Base-by-base conservation (phyloP, 1,139 yeast species). In the Debaryomycetaceae sp. region DNA sequence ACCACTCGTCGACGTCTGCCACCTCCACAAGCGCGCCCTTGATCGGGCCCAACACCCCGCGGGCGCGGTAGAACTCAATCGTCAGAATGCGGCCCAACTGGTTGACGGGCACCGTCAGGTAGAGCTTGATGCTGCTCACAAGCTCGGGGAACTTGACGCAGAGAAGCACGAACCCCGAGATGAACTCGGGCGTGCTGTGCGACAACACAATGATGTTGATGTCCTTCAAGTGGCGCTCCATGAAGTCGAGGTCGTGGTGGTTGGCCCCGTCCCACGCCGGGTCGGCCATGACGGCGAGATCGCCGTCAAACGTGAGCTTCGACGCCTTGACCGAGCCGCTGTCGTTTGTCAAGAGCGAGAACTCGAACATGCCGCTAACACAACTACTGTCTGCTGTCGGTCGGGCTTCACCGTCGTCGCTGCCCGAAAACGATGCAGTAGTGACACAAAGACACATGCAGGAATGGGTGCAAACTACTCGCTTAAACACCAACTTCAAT, bases 71-170 rank as follows among this genome's bases (percentile, higher is more conserved):
- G 24, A 75, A 65, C 46, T 93, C 98, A 16, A 85, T 76, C 0
- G 95, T 83, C 4, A 94, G 70, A 20, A 86, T 78, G 43, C 95
- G 68, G 1, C 97, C 97, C 49, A 93, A 61, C 50, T 86, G 91
- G 18, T 81, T 71, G 4, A 89, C 85, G 0, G 98, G 97, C 16
- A 88, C 60, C 0, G 98, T 91, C 1, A 96, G 78, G 49, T 84
- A 93, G 0, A 82, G 79, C 2, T 93, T 91, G 23, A 88, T 74
- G 18, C 73, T 61, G 3, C 79, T 62, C 55, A 86, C 72, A 6
- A 78, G 37, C 25, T 45, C 71, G 4, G 89, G 84, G 41, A 75
- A 78, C 39, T 71, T 70, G 38, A 68, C 58, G 44, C 84, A 75
- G 19, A 91, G 58, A 29, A 80, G 63, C 0, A 83, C 78, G 49